phyloP scores from a whole-genome alignment of 2,329 filamentous ascomycete species.

The Pseudocercospora fijiensis region DNA sequence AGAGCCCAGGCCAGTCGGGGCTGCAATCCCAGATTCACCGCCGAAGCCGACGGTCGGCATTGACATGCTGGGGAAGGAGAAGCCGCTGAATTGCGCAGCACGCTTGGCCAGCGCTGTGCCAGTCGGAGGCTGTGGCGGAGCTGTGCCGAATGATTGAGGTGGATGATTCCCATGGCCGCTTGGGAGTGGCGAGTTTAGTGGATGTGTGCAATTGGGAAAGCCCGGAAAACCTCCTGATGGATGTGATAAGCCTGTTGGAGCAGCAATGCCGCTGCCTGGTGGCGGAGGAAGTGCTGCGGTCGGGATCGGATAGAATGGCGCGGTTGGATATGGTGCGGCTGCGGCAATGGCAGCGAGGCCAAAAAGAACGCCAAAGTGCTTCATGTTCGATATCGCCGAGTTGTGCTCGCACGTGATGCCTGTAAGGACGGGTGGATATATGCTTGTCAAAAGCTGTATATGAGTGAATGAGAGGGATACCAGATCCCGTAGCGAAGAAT shows the following conservation, averaged over 20 bases:
- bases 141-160: not conserved
- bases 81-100: not conserved
- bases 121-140: slow-evolving; percentile 1
- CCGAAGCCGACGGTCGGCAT: slow-evolving; percentile 6
- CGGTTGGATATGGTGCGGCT: slow-evolving; percentile 17
- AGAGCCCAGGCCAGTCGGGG: slow-evolving; percentile 10
- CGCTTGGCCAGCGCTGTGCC: slow-evolving; percentile 5
- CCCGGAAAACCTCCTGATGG: not conserved
- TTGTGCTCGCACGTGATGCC: not conserved
- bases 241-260: not conserved
- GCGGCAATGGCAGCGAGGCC: slow-evolving; percentile 36
- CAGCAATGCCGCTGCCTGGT: not conserved
- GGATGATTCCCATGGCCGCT: slow-evolving; percentile 5
- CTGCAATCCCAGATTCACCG: slow-evolving; percentile 8
- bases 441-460: not conserved
- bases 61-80: not conserved
- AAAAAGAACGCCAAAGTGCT: slow-evolving; percentile 23
- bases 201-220: slow-evolving; percentile 1
- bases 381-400: slow-evolving; percentile 11
- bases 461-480: slow-evolving; percentile 17
- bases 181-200: not conserved
- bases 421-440: not conserved
- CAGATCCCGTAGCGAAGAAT: slow-evolving; percentile 14
- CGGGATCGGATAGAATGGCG: not conserved
- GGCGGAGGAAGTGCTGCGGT: not conserved